Percentiles rank a stretch among this genome's conserved stretches.
Evolutionary conservation across 1,139 yeast species (phyloP).

Genomic region (Yamadazyma taylorii): DNA sequence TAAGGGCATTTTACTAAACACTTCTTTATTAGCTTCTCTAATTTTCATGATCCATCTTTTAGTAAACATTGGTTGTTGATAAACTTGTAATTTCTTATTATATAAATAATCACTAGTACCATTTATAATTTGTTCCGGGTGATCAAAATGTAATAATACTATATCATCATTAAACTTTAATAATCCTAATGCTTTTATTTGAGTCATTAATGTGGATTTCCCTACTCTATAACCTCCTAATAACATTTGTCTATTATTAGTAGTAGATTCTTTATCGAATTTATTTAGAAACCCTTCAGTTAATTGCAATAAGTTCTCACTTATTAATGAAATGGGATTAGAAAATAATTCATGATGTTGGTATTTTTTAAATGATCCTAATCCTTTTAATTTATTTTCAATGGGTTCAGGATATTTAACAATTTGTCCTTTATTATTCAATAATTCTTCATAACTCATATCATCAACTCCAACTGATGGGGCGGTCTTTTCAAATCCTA

Average conservation of each 20-base stretch:
- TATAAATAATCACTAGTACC: constrained; percentile 71
- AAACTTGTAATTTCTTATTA: constrained; percentile 49
- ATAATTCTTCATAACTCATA: constrained; percentile 15
- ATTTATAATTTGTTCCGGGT: constrained; percentile 60
- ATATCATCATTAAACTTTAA: constrained; percentile 47
- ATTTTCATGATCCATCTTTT: constrained; percentile 61
- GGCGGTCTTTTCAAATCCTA: constrained; percentile 38
- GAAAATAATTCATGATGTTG: constrained; percentile 65
- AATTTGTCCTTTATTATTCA: constrained; percentile 17
- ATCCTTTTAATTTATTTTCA: constrained; percentile 27
- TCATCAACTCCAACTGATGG: constrained; percentile 16
- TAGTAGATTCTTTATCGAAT: constrained; percentile 26
- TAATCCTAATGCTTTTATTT: constrained; percentile 59
- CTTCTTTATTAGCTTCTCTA: constrained; percentile 53
- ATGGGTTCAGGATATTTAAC: constrained; percentile 24
- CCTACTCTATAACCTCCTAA: constrained; percentile 80
- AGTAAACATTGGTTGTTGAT: constrained; percentile 81
- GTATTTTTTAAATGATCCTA: constrained; percentile 61
- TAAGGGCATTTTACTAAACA: constrained; percentile 51
- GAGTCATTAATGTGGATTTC: constrained; percentile 72
- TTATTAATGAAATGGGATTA: constrained; percentile 56
- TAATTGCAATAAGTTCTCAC: constrained; percentile 30
- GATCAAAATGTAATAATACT: constrained; percentile 65
- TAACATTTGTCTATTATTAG: constrained; percentile 53
- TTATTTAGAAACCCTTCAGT: constrained; percentile 26